phyloP scores from a whole-genome alignment of 805 yeast species.

The Komagataella pseudopastoris region DNA sequence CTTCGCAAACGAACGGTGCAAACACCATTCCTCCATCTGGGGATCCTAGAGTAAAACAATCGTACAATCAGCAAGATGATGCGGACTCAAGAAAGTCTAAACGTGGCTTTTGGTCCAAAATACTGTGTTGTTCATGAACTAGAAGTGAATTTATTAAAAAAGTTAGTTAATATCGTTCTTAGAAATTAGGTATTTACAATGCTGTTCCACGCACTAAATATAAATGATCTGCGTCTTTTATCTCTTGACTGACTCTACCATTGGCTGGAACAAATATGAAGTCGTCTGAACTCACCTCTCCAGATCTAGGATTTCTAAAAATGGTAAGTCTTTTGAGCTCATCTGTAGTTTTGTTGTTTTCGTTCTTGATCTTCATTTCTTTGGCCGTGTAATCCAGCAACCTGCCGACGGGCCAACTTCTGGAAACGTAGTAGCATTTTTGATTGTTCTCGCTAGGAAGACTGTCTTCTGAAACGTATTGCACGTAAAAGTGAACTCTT shows the following conservation, averaged over 20 bases:
- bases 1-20: constrained; percentile 4
- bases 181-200: not conserved
- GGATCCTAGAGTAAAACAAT: not conserved
- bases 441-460: constrained; percentile 11
- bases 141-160: not conserved
- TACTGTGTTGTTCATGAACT: constrained; percentile 1
- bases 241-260: constrained; percentile 23
- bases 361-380: constrained; percentile 29
- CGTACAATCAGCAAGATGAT: constrained; percentile 1
- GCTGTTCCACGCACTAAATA: constrained; percentile 37
- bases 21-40: not conserved
- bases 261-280: constrained; percentile 19
- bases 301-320: constrained; percentile 19
- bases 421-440: constrained; percentile 27
- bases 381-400: constrained; percentile 40
- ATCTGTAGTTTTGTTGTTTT: constrained; percentile 31
- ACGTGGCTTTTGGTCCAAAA: constrained; percentile 1
- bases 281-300: constrained; percentile 7
- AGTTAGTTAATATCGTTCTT: not conserved
- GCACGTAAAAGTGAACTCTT: constrained; percentile 35
- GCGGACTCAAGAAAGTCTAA: not conserved
- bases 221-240: constrained; percentile 35
- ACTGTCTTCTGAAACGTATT: constrained; percentile 21
- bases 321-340: constrained; percentile 28
- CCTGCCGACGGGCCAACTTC: constrained; percentile 47